Evolutionary conservation across 202 grass and related monocot genomes (phyloP).

Genomic region (Brachypodium distachyon): DNA sequence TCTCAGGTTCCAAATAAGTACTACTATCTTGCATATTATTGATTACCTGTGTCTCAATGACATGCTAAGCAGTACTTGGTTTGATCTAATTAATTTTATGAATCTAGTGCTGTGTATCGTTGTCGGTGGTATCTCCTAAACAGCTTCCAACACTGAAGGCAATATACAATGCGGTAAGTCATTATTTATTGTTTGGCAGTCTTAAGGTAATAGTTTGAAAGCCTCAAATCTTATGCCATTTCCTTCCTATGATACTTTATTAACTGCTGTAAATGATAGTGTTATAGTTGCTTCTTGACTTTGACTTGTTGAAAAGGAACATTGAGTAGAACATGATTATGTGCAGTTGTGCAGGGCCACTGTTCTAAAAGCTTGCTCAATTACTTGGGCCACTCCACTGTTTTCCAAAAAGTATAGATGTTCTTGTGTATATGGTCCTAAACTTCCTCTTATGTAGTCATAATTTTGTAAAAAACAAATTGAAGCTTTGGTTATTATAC

Average conservation of each 20-base stretch:
- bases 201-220: background rate
- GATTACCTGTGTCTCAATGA: slow-evolving; percentile 12
- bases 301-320: background rate
- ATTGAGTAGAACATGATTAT: background rate
- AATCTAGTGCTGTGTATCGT: slow-evolving; percentile 67
- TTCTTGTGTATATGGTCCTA: background rate
- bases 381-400: background rate
- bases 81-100: slow-evolving; percentile 29
- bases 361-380: background rate
- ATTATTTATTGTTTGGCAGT: slow-evolving; percentile 20
- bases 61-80: background rate
- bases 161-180: slow-evolving; percentile 86
- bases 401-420: background rate
- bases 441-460: background rate
- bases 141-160: slow-evolving; percentile 81
- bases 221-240: background rate
- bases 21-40: slow-evolving; percentile 18
- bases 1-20: slow-evolving; percentile 45
- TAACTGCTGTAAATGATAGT: slow-evolving; percentile 9
- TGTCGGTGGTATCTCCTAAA: slow-evolving; percentile 91
- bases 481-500: background rate
- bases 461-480: background rate
- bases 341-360: background rate
- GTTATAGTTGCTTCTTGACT: slow-evolving; percentile 6
- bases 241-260: background rate